Evolutionary conservation across 768 basidiomycete genomes (phyloP), one percentile per base, ranked within the genome.

Genomic region (Russula foetens): DNA sequence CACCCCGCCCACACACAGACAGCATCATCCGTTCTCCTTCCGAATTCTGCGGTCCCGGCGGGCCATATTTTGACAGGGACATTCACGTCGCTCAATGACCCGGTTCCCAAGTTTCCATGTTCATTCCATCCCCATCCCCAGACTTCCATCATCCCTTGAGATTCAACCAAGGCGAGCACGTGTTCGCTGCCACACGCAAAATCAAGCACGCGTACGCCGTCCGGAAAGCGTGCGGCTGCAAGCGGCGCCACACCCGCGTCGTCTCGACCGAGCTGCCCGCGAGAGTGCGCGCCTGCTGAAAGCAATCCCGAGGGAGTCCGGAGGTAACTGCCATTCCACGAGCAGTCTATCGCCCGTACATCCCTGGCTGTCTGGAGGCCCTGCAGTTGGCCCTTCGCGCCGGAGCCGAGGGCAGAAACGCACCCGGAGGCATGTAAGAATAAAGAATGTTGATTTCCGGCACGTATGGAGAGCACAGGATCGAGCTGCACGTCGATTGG

Each of bases 121-220:
- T 98, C 96, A 71, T 98, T 98, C 95, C 96, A 98, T 0, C 96
- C 96, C 91, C 95, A 97, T 0, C 84, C 90, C 82, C 84, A 90
- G 0, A 94, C 79, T 29, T 28, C 47, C 5, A 29, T 52, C 9
- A 54, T 56, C 29, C 47, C 44, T 0, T 69, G 53, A 3, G 70
- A 39, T 17, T 71, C 24, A 63, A 53, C 56, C 67, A 70, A 9
- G 28, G 48, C 48, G 6, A 97, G 72, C 3, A 91, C 81, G 71
- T 98, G 94, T 71, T 98, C 95, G 66, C 89, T 92, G 21, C 94
- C 93, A 58, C 88, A 90, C 24, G 58, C 63, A 31, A 71, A 56
- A 8, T 55, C 59, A n/a, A 60, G 66, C 24, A 65, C 67, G 17
- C 47, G 53, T 11, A 61, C 43, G n/a, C 62, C 41, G 35, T 69